Percentiles rank a stretch among this genome's conserved stretches.
Evolutionary conservation across 78 protist genomes (phyloP).

Genomic region (Mantamonas sphyraenae): DNA sequence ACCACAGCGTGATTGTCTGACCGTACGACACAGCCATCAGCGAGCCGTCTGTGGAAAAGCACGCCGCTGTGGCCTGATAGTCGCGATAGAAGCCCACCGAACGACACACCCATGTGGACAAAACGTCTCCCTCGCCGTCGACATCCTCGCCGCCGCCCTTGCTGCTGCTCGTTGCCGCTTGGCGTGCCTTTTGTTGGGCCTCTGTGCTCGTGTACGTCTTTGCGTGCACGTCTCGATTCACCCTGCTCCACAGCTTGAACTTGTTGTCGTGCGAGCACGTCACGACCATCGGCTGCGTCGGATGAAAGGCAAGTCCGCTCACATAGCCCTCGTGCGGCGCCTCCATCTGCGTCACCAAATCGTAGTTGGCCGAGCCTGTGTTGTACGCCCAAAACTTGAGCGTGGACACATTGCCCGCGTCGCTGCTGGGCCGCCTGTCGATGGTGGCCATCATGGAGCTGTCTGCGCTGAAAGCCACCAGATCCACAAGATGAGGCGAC

Average conservation of each 20-base stretch:
- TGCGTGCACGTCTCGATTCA: no score
- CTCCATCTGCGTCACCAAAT: background rate
- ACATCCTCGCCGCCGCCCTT: no score
- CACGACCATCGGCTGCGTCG: background rate
- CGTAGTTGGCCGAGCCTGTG: no score
- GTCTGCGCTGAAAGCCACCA: background rate
- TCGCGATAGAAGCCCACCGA: conserved; percentile 9
- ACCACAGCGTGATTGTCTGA: background rate
- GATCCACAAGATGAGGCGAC: background rate
- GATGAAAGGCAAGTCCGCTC: background rate
- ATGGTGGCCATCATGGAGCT: conserved; percentile 3
- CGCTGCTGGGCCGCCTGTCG: background rate
- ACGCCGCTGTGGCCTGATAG: background rate
- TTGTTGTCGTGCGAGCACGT: background rate
- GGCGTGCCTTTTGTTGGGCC: no score
- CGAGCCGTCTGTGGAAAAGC: conserved; percentile 19
- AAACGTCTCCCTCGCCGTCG: background rate
- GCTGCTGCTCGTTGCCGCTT: no score
- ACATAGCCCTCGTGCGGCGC: conserved; percentile 1
- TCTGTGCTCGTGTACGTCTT: no score
- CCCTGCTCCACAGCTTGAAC: background rate
- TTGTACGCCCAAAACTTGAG: background rate
- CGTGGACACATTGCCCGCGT: background rate
- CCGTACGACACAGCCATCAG: conserved; percentile 8
- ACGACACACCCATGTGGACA: background rate